These are phyloP conservation scores for Multifurca ochricompacta DNA, from an alignment of 768 basidiomycete species.

Conservation along the genomic window DNA sequence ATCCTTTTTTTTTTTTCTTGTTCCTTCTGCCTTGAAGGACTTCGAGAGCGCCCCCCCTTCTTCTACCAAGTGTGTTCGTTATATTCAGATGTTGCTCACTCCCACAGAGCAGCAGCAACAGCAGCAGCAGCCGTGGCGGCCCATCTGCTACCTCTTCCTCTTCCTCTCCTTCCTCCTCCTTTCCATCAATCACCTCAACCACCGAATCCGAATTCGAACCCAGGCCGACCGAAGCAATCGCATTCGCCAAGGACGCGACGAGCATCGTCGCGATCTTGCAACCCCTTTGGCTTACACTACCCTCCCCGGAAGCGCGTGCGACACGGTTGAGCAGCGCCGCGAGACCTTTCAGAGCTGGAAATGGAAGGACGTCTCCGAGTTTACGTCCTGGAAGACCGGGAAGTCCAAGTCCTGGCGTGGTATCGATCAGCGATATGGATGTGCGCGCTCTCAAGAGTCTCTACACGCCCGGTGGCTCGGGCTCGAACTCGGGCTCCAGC, in stretches of 20 bases:
- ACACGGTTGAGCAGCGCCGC: slow-evolving; percentile 45
- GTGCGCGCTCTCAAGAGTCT: slow-evolving; percentile 79
- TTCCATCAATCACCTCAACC: too few species aligned
- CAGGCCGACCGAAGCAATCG: slow-evolving; percentile 20
- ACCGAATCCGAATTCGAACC: too few species aligned
- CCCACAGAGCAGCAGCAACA: slow-evolving; percentile 15
- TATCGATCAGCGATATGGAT: slow-evolving; percentile 76
- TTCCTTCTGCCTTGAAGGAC: too few species aligned
- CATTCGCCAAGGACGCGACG: slow-evolving; percentile 38
- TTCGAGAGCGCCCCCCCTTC: too few species aligned
- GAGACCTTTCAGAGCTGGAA: slow-evolving; percentile 37
- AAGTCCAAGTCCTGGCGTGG: slow-evolving; percentile 30
- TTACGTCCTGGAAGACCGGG: slow-evolving; percentile 27
- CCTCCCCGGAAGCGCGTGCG: slow-evolving; percentile 76
- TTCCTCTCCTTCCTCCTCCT: neutral
- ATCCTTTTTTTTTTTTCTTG: neutral
- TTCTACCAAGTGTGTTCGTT: too few species aligned
- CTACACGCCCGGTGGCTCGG: slow-evolving; percentile 42
- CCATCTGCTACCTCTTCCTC: too few species aligned
- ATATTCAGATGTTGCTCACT: too few species aligned
- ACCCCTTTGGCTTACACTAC: slow-evolving; percentile 74
- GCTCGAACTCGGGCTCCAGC: too few species aligned
- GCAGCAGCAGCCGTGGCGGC: too few species aligned
- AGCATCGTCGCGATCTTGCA: slow-evolving; percentile 55
- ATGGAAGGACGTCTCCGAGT: slow-evolving; percentile 24